Base-by-base conservation (phyloP, 768 basidiomycete species). In the Cystobasidium ongulense region DNA sequence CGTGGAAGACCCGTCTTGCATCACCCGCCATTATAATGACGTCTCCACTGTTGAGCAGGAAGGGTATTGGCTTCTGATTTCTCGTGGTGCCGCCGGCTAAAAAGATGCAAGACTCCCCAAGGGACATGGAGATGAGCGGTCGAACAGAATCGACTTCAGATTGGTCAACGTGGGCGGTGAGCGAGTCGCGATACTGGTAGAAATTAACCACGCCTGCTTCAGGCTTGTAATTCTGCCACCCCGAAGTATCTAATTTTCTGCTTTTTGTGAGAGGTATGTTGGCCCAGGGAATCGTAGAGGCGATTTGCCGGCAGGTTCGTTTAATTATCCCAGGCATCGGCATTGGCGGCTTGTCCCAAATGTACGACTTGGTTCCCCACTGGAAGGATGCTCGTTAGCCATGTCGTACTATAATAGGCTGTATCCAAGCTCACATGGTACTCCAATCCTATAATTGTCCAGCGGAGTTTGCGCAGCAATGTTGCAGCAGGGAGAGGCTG, bases 131-230 rank as follows among this genome's bases (percentile, higher is more conserved):
- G 4, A 97, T 91, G 0, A 99, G 85, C 0, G 95, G 95, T 0
- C 91, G 88, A 3, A 91, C 91, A 1, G 91, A 88, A 77, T 93
- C 95, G 10, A 95, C 85, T 82, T 99, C 95, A 25, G 94, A 92
- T 23, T 91, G 89, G 81, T 99, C 95, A n/a, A 96, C 91, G 80
- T 99, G 95, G 0, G 87, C 95, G 89, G 97, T 97, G 23, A 99
- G 86, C 0, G 92, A 91, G 76, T 98, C 93, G 86, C 88, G 74
- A 61, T 23, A 66, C 53, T 76, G 75, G 38, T 25, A 54, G 18
- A 15, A 72, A 57, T 53, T 21, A 29, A 63, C 57, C 39, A 59
- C 38, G 23, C 36, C 95, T 13, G 93, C 94, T 78, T 99, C 95
- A 1, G 94, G 92, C 79, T 90, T 88, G 79, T 97, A 98, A 1